Base-by-base conservation (phyloP, 176 grass and related monocot genomes). In the Musa beccarii region DNA sequence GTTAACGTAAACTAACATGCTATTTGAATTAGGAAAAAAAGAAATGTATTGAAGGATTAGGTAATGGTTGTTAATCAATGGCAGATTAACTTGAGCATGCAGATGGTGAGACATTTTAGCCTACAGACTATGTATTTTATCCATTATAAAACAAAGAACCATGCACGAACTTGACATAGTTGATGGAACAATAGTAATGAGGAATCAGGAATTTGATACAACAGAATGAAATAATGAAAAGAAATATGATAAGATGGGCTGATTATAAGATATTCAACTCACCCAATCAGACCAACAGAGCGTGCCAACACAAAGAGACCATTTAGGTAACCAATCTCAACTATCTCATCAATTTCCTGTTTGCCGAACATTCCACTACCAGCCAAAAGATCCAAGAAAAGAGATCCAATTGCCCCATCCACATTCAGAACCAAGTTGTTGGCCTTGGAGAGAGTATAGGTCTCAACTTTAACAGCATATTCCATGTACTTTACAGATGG, bases 291-390 rank as follows among this genome's bases (percentile, higher is more conserved):
- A 10, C 92, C 92, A 75, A 96, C 86, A 49, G 92, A 96, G 68
- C 92, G 89, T 4, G 92, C 92, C 55, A 96, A 87, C 23, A 96
- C 92, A 65, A 96, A 96, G 53, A 96, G 92, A 3, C 92, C 92
- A 65, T 96, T 96, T 53, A 96, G 87, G 75, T 96, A 96, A 1
- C 92, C 92, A 72, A 96, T 96, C 71, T 96, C 81, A 28, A 96
- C 78, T 24, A 96, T 96, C 63, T 96, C 92, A 0, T 96, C 92
- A 13, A 96, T 92, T 78, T 96, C 92, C 53, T 89, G 89, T 66
- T 96, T 92, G 21, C 53, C 82, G 87, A 96, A 96, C 92, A 96
- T 96, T 79, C 92, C 92, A 49, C 89, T 92, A 17, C 92, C 92
- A 26, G 92, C 88, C 52, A 96, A 87, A 70, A 96, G 89, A 85